A percentile compares a stretch with the other conserved stretches of the same genome.
Conservation (phyloP, 495 filamentous ascomycete genomes). For the Pseudomonodictys pantanalensis region DNA sequence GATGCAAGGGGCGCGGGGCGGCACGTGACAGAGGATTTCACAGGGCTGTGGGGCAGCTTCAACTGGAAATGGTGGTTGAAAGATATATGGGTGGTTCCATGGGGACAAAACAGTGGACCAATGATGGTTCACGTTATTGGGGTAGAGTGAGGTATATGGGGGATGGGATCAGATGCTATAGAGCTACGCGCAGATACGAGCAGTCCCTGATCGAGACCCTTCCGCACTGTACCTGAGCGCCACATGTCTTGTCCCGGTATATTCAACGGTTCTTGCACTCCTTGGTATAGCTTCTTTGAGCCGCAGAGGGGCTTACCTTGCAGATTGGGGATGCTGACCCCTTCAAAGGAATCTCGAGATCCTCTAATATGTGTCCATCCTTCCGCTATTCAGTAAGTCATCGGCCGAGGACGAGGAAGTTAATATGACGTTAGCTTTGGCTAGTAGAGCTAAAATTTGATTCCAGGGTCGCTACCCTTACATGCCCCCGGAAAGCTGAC, state of each 20-base stretch:
- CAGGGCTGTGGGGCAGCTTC: not conserved
- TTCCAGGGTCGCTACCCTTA: constrained; percentile 25
- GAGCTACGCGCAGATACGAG: not conserved
- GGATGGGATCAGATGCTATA: not conserved
- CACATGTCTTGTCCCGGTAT: not conserved
- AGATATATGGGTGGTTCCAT: too few relatives aligned
- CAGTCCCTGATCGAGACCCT: not conserved
- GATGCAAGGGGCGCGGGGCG: not conserved
- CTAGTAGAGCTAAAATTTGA: constrained; percentile 29
- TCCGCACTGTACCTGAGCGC: not conserved
- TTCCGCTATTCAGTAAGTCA: constrained; percentile 11
- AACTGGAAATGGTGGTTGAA: too few relatives aligned
- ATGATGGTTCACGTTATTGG: too few relatives aligned
- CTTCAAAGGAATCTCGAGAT: not conserved
- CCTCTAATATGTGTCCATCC: not conserved
- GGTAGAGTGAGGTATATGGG: not conserved
- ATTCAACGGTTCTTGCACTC: not conserved
- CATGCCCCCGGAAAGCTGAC: constrained; percentile 29
- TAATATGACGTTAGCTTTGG: constrained; percentile 24
- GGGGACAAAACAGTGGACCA: too few relatives aligned
- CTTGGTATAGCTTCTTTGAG: too few relatives aligned
- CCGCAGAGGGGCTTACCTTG: too few relatives aligned
- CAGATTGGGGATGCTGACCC: too few relatives aligned
- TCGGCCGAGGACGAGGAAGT: constrained; percentile 15
- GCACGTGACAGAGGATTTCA: not conserved